Evolutionary conservation across 208 protist genomes (phyloP).

Genomic region (Wallacemonas collosoma): DNA sequence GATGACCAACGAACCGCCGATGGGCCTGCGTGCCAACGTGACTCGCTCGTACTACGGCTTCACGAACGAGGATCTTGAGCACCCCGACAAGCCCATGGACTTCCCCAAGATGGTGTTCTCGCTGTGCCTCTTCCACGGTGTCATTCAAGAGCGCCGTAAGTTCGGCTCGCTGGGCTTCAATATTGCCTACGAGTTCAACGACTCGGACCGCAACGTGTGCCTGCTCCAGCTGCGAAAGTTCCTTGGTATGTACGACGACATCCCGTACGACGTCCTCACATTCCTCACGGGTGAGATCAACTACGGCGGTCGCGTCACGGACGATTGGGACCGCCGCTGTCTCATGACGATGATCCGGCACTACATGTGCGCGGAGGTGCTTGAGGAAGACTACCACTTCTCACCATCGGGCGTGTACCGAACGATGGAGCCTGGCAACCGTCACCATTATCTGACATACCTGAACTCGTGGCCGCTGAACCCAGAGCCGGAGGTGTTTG

Average conservation of each 20-base stretch:
- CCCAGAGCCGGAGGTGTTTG: slow-evolving; percentile 95
- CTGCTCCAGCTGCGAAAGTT: slow-evolving; percentile 93
- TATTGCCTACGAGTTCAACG: slow-evolving; percentile 97
- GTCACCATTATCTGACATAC: slow-evolving; percentile 86
- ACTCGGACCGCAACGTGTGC: slow-evolving; percentile 93
- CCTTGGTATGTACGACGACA: slow-evolving; percentile 88
- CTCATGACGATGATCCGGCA: slow-evolving; percentile 95
- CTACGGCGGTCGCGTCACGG: slow-evolving; percentile 97
- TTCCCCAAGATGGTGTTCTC: slow-evolving; percentile 94
- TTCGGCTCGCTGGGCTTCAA: slow-evolving; percentile 97
- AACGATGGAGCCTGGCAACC: slow-evolving; percentile 87
- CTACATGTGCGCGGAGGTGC: slow-evolving; percentile 88
- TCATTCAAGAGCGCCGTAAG: slow-evolving; percentile 94
- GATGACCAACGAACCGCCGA: slow-evolving; percentile 99
- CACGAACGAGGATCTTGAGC: slow-evolving; percentile 87
- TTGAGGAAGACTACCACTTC: slow-evolving; percentile 90
- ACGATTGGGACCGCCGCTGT: slow-evolving; percentile 96
- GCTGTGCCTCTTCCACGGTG: slow-evolving; percentile 94
- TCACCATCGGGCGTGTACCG: slow-evolving; percentile 90
- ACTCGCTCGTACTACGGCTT: slow-evolving; percentile 93
- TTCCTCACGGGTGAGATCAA: slow-evolving; percentile 96
- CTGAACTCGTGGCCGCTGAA: slow-evolving; percentile 93
- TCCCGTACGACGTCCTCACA: slow-evolving; percentile 94
- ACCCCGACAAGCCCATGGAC: slow-evolving; percentile 75
- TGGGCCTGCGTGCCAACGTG: slow-evolving; percentile 96